Conservation (phyloP, 495 filamentous ascomycete species). For the Aspergillus campestris region DNA sequence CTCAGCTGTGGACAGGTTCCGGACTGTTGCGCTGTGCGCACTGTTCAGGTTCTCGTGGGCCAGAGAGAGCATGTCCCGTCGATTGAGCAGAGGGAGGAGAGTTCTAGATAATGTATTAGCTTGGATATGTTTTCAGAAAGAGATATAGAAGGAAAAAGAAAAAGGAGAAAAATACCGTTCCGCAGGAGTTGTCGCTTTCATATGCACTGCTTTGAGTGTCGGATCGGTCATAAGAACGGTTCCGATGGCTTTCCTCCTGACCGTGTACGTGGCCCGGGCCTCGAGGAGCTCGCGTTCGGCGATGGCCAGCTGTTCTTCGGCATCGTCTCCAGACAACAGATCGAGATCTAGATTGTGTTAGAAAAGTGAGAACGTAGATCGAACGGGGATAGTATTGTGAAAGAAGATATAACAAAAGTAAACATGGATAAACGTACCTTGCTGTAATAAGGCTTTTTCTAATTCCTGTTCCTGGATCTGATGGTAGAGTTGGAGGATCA, state of each 20-base stretch:
- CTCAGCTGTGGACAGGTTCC: conserved; percentile 45
- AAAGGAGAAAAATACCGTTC: conserved; percentile 45
- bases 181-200: conserved; percentile 53
- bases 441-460: conserved; percentile 56
- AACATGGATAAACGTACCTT: conserved; percentile 28
- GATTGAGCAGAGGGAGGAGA: conserved; percentile 53
- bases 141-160: neutral
- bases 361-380: neutral
- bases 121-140: neutral
- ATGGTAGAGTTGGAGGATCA: conserved; percentile 59
- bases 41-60: conserved; percentile 48
- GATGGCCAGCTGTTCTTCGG: conserved; percentile 41
- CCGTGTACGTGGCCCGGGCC: conserved; percentile 56
- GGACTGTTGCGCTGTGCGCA: conserved; percentile 36
- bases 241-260: conserved; percentile 58
- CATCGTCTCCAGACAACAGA: conserved; percentile 30
- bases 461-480: conserved; percentile 60
- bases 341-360: conserved; percentile 19
- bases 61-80: conserved; percentile 57
- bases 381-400: conserved; percentile 1
- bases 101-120: conserved; percentile 37
- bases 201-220: conserved; percentile 66
- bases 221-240: conserved; percentile 62
- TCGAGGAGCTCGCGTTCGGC: conserved; percentile 60
- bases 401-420: neutral